These are phyloP conservation scores for Ajuga chamaepitys DNA, from an alignment of 257 asterid genomes.

Conservation along the genomic window DNA sequence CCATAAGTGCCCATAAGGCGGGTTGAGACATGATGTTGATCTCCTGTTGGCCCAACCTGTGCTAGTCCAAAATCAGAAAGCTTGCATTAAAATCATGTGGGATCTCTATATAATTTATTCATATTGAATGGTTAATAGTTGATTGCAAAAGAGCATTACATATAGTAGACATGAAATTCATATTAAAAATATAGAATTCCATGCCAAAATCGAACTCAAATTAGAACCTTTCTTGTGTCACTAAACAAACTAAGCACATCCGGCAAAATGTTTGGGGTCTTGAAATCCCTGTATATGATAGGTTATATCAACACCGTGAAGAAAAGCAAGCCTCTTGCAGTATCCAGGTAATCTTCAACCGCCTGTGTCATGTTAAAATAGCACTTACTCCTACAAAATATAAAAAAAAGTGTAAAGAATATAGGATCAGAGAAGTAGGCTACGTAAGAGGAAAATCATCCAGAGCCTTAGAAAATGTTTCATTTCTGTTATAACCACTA, in stretches of 20 bases:
- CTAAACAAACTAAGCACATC: slow-evolving; percentile 46
- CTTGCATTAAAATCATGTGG: slow-evolving; percentile 73
- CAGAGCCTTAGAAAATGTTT: not conserved
- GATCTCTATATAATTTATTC: slow-evolving; percentile 9
- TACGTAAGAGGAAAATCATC: not conserved
- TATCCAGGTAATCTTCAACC: slow-evolving; percentile 88
- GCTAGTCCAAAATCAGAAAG: slow-evolving; percentile 95
- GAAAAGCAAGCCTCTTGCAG: slow-evolving; percentile 92
- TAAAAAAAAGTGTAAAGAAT: not conserved
- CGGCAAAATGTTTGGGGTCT: slow-evolving; percentile 76
- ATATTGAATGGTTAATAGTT: not conserved
- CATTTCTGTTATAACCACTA: not conserved
- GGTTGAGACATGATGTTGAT: slow-evolving; percentile 88
- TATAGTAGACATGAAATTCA: not conserved
- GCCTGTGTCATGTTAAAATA: slow-evolving; percentile 59
- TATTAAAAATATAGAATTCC: not conserved
- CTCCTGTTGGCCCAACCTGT: slow-evolving; percentile 83
- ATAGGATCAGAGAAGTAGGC: not conserved
- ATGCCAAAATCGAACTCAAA: not conserved
- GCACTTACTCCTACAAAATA: slow-evolving; percentile 47
- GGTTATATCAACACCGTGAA: slow-evolving; percentile 79
- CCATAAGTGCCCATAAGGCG: slow-evolving; percentile 95
- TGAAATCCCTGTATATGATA: slow-evolving; percentile 87
- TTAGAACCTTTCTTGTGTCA: not conserved
- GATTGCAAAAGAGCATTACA: not conserved